A percentile compares a stretch with the other conserved stretches of the same genome.
phyloP scores from a whole-genome alignment of 2,329 filamentous ascomycete species.

The Fonsecaea pugnacius region DNA sequence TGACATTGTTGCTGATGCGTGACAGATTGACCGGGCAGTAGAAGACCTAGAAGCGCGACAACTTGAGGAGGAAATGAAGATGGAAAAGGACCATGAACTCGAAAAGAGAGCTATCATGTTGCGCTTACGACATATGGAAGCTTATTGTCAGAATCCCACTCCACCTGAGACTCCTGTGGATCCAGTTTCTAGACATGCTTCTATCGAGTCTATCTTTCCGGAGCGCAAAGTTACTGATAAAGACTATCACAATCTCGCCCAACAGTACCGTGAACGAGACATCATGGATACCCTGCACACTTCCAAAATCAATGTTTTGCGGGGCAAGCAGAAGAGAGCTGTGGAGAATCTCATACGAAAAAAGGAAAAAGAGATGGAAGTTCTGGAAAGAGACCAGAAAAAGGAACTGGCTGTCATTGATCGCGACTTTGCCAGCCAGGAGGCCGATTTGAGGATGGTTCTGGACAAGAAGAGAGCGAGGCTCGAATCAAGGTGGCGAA shows the following conservation, averaged over 20 bases:
- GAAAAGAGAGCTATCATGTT: slow-evolving; percentile 50
- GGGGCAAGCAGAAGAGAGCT: slow-evolving; percentile 51
- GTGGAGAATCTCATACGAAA: slow-evolving; percentile 46
- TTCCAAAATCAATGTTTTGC: slow-evolving; percentile 53
- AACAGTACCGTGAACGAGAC: slow-evolving; percentile 50
- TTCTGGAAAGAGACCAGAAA: slow-evolving; percentile 43
- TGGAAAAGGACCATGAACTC: slow-evolving; percentile 50
- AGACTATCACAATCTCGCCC: slow-evolving; percentile 50
- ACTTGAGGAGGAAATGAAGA: slow-evolving; percentile 50
- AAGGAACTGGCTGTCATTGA: slow-evolving; percentile 44
- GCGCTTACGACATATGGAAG: slow-evolving; percentile 55
- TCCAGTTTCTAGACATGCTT: slow-evolving; percentile 34
- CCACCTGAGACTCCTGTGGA: slow-evolving; percentile 42
- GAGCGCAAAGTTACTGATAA: slow-evolving; percentile 47
- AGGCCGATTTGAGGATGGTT: slow-evolving; percentile 40
- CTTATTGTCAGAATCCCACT: slow-evolving; percentile 49
- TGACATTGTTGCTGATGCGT: slow-evolving; percentile 15
- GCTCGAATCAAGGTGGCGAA: slow-evolving; percentile 47
- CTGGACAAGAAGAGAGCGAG: slow-evolving; percentile 44
- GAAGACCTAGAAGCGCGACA: slow-evolving; percentile 50
- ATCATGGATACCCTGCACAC: slow-evolving; percentile 51
- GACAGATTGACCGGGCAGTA: slow-evolving; percentile 45
- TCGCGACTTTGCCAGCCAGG: slow-evolving; percentile 37
- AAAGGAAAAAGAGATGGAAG: slow-evolving; percentile 47
- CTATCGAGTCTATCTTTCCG: slow-evolving; percentile 30